phyloP scores from a whole-genome alignment of 2,329 filamentous ascomycete species.

The Ophiosphaerella korrae region DNA sequence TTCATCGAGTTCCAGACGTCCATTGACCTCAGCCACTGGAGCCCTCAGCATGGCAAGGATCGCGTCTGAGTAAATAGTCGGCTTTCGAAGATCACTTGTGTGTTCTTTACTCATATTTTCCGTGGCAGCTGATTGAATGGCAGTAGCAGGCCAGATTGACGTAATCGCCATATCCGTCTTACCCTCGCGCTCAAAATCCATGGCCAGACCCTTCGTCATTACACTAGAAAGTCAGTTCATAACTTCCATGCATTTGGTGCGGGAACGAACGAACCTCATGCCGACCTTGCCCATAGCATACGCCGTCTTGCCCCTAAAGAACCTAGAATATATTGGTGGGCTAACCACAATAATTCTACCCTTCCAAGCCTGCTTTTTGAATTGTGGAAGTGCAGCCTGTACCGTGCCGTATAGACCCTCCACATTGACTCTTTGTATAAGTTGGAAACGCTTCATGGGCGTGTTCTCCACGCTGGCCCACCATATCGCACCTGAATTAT shows the following conservation, averaged over 20 bases:
- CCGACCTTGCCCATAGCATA: slow-evolving; percentile 79
- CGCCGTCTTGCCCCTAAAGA: slow-evolving; percentile 83
- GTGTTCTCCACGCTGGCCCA: slow-evolving; percentile 77
- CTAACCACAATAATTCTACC: slow-evolving; percentile 78
- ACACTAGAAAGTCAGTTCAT: slow-evolving; percentile 49
- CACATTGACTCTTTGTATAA: slow-evolving; percentile 57
- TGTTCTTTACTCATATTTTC: slow-evolving; percentile 54
- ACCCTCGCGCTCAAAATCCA: slow-evolving; percentile 76
- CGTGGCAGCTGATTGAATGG: slow-evolving; percentile 79
- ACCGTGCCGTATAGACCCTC: slow-evolving; percentile 75
- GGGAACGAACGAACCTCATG: background rate
- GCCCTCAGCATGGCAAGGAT: slow-evolving; percentile 72
- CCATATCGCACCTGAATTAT: slow-evolving; percentile 87
- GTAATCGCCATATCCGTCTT: slow-evolving; percentile 74
- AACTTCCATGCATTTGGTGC: background rate
- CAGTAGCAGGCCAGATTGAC: slow-evolving; percentile 80
- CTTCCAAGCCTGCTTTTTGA: slow-evolving; percentile 59
- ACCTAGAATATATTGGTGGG: slow-evolving; percentile 83
- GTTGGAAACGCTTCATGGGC: slow-evolving; percentile 74
- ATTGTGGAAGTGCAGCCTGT: slow-evolving; percentile 71
- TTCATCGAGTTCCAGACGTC: slow-evolving; percentile 75
- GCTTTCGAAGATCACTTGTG: slow-evolving; percentile 65
- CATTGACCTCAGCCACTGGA: slow-evolving; percentile 68
- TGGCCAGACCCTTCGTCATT: slow-evolving; percentile 77
- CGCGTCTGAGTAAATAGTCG: slow-evolving; percentile 78